These are phyloP conservation scores for Chalciporus chontae DNA, from an alignment of 768 basidiomycete genomes.

Conservation along the genomic window DNA sequence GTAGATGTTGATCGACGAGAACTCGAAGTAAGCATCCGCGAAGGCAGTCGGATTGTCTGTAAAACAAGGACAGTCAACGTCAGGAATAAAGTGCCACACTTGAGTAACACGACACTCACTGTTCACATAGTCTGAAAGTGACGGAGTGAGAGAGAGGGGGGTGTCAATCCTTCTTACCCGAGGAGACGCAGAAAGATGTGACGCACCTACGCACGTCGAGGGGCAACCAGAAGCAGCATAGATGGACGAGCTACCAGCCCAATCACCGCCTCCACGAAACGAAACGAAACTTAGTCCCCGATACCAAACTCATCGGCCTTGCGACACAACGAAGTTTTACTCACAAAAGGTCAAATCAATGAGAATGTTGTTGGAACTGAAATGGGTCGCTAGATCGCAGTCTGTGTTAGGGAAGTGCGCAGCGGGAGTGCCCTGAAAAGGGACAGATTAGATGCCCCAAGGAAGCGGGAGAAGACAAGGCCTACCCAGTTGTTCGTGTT, in stretches of 20 bases:
- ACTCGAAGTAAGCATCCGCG: slow-evolving; percentile 39
- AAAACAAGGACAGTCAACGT: neutral
- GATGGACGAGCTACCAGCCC: slow-evolving; percentile 27
- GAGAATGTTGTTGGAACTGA: too few species aligned
- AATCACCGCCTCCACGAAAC: slow-evolving; percentile 23
- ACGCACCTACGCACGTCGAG: slow-evolving; percentile 28
- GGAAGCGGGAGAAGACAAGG: neutral
- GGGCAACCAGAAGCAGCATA: slow-evolving; percentile 31
- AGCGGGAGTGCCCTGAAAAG: slow-evolving; percentile 29
- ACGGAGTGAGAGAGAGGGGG: neutral
- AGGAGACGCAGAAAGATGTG: neutral
- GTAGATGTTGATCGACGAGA: slow-evolving; percentile 39
- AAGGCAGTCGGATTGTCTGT: slow-evolving; percentile 39
- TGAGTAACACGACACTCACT: slow-evolving; percentile 10
- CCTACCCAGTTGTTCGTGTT: slow-evolving; percentile 24
- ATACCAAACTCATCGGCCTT: too few species aligned
- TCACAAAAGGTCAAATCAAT: too few species aligned
- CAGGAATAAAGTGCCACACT: neutral
- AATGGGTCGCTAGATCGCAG: slow-evolving; percentile 23
- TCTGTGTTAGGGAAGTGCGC: slow-evolving; percentile 38
- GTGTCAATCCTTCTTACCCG: neutral
- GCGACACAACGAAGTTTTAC: too few species aligned
- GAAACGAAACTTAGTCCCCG: too few species aligned
- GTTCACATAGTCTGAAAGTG: slow-evolving; percentile 26
- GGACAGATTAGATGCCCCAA: neutral